Evolutionary conservation across 2,329 filamentous ascomycete species (phyloP).

Genomic region (Pseudogymnoascus verrucosus): DNA sequence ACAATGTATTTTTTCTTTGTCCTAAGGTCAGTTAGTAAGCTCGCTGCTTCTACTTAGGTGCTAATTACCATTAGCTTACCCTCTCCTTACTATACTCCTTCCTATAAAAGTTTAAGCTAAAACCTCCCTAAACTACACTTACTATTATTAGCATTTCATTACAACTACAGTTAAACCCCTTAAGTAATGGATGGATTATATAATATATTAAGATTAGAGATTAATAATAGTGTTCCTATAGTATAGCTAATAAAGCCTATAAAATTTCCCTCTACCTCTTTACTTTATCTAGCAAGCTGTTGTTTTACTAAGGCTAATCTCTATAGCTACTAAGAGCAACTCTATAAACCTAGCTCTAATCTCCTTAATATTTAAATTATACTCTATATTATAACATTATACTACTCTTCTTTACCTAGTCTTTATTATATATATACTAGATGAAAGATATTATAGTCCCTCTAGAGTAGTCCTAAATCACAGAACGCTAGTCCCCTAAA

Average conservation of each 20-base stretch:
- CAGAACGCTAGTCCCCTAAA: no score
- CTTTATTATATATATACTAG: no score
- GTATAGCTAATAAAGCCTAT: not conserved
- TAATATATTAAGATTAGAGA: not conserved
- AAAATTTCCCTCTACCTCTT: not conserved
- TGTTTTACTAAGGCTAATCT: conserved; percentile 19
- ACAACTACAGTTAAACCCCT: not conserved
- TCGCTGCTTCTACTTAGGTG: no score
- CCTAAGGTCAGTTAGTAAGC: no score
- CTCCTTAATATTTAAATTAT: conserved; percentile 38
- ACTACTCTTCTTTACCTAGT: no score
- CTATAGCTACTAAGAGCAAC: conserved; percentile 28
- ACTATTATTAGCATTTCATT: not conserved
- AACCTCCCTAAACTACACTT: not conserved
- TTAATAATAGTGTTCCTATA: not conserved
- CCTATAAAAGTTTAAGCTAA: no score
- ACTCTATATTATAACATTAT: no score
- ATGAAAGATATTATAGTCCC: no score
- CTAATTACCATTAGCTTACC: no score
- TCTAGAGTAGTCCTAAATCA: no score
- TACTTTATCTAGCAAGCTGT: conserved; percentile 9
- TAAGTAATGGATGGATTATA: not conserved
- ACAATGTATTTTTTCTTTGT: no score
- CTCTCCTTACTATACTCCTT: no score
- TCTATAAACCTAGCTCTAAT: conserved; percentile 42